A percentile compares a stretch with the other conserved stretches of the same genome.
phyloP scores from a whole-genome alignment of 106 monocot genomes.

The Dendrobium nobile region DNA sequence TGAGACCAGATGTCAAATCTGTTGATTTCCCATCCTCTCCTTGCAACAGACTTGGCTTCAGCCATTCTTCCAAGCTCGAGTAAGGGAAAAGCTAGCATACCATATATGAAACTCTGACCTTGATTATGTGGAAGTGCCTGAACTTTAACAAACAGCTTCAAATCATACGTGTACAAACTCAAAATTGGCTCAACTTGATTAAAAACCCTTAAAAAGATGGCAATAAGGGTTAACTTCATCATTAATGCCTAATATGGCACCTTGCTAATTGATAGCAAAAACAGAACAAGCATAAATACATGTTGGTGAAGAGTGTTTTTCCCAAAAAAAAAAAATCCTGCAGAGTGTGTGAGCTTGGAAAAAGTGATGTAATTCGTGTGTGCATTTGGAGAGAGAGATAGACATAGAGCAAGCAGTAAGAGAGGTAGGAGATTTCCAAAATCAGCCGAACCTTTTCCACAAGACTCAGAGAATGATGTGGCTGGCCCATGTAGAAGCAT shows the following conservation, averaged over 20 bases:
- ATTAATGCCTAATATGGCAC: background rate
- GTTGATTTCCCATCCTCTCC: conserved; percentile 58
- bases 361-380: too few relatives aligned
- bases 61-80: conserved; percentile 78
- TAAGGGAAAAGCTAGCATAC: conserved; percentile 80
- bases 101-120: conserved; percentile 56
- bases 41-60: conserved; percentile 70
- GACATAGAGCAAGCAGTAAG: too few relatives aligned
- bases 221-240: background rate
- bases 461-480: conserved; percentile 58
- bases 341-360: too few relatives aligned
- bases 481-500: conserved; percentile 74
- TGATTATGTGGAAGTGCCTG: conserved; percentile 61
- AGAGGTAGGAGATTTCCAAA: background rate
- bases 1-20: conserved; percentile 71
- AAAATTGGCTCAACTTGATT: background rate
- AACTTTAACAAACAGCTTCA: conserved; percentile 4
- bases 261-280: background rate
- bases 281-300: background rate
- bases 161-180: background rate
- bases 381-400: too few relatives aligned
- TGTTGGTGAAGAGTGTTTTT: background rate
- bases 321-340: too few relatives aligned
- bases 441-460: conserved; percentile 49
- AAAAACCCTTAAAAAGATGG: background rate